phyloP scores from a whole-genome alignment of 2,329 filamentous ascomycete species.

The Pseudogymnoascus sp. region DNA sequence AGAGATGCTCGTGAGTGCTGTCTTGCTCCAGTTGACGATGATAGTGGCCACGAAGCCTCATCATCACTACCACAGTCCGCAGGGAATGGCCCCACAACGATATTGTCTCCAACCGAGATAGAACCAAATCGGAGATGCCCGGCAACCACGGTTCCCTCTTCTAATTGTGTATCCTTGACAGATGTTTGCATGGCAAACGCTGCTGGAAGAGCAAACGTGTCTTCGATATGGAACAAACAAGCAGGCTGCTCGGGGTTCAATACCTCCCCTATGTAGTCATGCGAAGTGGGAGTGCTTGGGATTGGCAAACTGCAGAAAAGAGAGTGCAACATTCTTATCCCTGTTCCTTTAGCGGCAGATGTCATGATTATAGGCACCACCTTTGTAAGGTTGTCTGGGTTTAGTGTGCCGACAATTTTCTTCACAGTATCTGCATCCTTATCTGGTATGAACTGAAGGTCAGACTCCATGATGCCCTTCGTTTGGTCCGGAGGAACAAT shows the following conservation, averaged over 20 bases:
- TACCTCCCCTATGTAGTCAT: slow-evolving; percentile 45
- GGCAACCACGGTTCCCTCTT: slow-evolving; percentile 66
- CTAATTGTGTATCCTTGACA: slow-evolving; percentile 33
- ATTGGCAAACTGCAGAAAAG: slow-evolving; percentile 70
- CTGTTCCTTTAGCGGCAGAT: slow-evolving; percentile 75
- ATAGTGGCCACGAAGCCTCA: not conserved
- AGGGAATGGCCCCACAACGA: slow-evolving; percentile 73
- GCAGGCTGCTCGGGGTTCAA: slow-evolving; percentile 52
- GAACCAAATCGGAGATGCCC: slow-evolving; percentile 75
- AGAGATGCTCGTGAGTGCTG: not conserved
- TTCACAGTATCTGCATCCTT: slow-evolving; percentile 51
- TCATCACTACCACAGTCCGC: slow-evolving; percentile 40
- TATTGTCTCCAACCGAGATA: slow-evolving; percentile 66
- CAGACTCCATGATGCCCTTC: slow-evolving; percentile 35
- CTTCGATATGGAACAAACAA: slow-evolving; percentile 80
- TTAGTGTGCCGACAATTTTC: slow-evolving; percentile 44
- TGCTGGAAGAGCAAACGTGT: slow-evolving; percentile 69
- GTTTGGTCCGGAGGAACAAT: slow-evolving; percentile 56
- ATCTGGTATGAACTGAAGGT: slow-evolving; percentile 48
- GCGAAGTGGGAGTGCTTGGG: slow-evolving; percentile 44
- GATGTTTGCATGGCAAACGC: slow-evolving; percentile 44
- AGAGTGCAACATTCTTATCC: slow-evolving; percentile 74
- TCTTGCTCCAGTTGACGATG: not conserved
- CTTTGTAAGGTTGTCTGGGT: slow-evolving; percentile 25
- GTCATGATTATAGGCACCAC: slow-evolving; percentile 80